A percentile compares a stretch with the other conserved stretches of the same genome.
Evolutionary conservation across 139 green algal genomes (phyloP).

Genomic region (Tetraselmis striata): DNA sequence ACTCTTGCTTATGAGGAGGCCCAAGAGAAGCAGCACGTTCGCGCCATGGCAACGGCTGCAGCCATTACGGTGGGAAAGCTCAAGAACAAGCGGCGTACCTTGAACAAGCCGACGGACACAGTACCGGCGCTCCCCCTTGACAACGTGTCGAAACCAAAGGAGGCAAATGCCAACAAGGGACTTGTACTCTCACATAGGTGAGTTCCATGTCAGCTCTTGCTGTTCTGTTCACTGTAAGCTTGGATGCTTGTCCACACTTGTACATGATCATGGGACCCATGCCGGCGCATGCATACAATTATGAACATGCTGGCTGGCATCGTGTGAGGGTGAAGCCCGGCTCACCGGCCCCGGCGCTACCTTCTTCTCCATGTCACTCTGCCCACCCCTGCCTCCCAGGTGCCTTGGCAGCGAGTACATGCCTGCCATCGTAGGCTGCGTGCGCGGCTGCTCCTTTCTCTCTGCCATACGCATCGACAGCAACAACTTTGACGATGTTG

Average conservation of each 20-base stretch:
- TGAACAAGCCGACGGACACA: not conserved
- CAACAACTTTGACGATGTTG: constrained; percentile 1
- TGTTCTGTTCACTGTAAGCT: too few species aligned
- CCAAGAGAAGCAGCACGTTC: not conserved
- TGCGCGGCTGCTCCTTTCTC: not conserved
- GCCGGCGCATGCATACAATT: too few species aligned
- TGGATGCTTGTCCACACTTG: too few species aligned
- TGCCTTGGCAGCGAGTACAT: not conserved
- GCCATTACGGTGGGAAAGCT: not conserved
- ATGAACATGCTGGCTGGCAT: too few species aligned
- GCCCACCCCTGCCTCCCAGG: too few species aligned
- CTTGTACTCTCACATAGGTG: not conserved
- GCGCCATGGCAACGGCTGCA: not conserved
- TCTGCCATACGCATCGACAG: not conserved
- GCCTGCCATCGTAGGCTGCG: not conserved
- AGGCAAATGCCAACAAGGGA: not conserved
- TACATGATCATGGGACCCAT: too few species aligned
- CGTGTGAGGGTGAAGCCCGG: too few species aligned
- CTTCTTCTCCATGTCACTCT: too few species aligned
- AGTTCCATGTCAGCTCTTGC: not conserved
- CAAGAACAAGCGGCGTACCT: not conserved
- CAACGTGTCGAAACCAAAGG: not conserved
- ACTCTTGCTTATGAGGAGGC: not conserved
- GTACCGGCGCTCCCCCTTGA: not conserved
- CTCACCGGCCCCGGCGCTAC: too few species aligned